Base-by-base conservation (phyloP, 2,329 filamentous ascomycete genomes). In the Fusarium nurragi region DNA sequence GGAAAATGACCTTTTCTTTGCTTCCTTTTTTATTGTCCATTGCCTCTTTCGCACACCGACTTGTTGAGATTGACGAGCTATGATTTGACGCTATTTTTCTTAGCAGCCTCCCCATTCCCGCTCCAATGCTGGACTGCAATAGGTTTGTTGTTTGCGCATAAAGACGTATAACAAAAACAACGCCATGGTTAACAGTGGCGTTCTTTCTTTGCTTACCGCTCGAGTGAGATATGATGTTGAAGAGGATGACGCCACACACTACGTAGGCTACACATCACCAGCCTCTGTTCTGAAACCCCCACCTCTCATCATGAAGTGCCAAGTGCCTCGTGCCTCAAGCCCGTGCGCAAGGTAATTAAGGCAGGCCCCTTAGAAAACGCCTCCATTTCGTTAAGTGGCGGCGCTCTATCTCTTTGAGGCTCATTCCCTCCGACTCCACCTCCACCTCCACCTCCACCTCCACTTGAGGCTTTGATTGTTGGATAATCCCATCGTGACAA, bases 31-130 rank as follows among this genome's bases (percentile, higher is more conserved):
- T 60, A 50, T 64, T 64, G 44, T 64, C 45, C 19, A 34, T 46
- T 43, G 18, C 54, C 54, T 48, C 26, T 56, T 65, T 26, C 26
- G 59, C 63, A 63, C 63, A 66, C 63, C 63, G 63, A 66, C 63
- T 64, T 59, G 36, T 48, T 43, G 28, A 44, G 41, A 38, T 32
- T 52, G 13, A 38, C 23, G 16, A 34, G 43, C 28, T 40, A 48
- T 32, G 30, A 37, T 26, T 39, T 19, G 39, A 38, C 54, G 41
- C 57, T 60, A 60, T n/a, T 18, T 10, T 34, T 18, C 32, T 34
- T 34, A 34, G 32, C 8, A 34, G 9, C 32, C 4, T 32, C 32
- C 32, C 9, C 16, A 11, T 34, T 9, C 30, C 16, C 32, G n/a
- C 10, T 44, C 19, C 25, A 18, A 44, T 28, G 25, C 18, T 30